Base-by-base conservation (phyloP, 2,329 filamentous ascomycete species). In the Xylariaceae sp. region DNA sequence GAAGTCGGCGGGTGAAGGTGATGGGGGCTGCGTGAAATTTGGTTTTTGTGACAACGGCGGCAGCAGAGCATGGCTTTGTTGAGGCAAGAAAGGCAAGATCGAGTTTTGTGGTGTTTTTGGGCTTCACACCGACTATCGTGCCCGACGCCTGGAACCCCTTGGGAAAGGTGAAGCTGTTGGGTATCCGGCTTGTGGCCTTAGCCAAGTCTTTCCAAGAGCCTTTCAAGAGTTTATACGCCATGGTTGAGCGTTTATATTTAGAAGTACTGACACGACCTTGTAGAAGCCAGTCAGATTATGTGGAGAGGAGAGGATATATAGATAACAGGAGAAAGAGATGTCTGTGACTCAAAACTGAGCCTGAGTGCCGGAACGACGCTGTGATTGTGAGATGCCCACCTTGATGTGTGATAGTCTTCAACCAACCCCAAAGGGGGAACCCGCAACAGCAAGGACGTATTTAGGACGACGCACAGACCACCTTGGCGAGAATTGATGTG, bases 1-100 rank as follows among this genome's bases (percentile, higher is more conserved):
- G 74, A 57, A 91, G 82, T 54, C 86, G 79, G 60, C 85, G 80
- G 71, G 88, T 92, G 58, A 95, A 88, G 32, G 89, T 90, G 44
- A 99, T 92, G 4, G 94, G 94, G 8, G 94, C 94, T 19, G 94
- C 94, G 73, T 96, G 91, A 75, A 99, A 99, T 72, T 92, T 91
- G 76, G 99, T 99, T 72, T 91, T 95, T 52, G 94, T 99, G 75
- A 97, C 96, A 45, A 97, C 91, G 5, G 91, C 94, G 0, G 91
- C 90, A 7, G 87, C 91, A 5, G 89, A 81, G 71, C 91, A 96
- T 52, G 91, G 90, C 50, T 79, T 80, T 65, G 96, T 89, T 5
- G 94, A 97, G 19, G 87, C 85, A 60, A 99, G 81, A 62, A 99
- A 80, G 37, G 91, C 90, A 48, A 99, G 81, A 70, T 99, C 94